Base-by-base conservation (phyloP, 352 stramenopile species). In the Plasmopara viticola region DNA sequence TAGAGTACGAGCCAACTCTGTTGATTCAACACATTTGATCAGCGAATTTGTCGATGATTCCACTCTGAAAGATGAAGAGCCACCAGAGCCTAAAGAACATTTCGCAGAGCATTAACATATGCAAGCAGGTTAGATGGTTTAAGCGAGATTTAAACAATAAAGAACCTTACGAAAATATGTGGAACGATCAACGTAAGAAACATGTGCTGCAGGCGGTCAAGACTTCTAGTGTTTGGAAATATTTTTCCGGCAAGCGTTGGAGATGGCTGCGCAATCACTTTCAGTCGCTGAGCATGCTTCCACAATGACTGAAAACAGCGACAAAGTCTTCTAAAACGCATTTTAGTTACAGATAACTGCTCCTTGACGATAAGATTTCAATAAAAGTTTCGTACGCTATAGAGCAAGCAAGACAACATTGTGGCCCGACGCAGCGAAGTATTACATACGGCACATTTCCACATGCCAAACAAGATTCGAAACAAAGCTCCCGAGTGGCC, bases 11-110 rank as follows among this genome's bases (percentile, higher is more conserved):
- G 9, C 18, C 2, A 14, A 25, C 39, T 56, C 58, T 53, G 48
- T 49, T n/a, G 42, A 29, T 56, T 54, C 2, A 67, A 39, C 31
- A 63, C 44, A 51, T 66, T 66, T 2, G 48, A 38, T 53, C 60
- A 63, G 46, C 54, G 54, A 46, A 64, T 53, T 42, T 60, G 44
- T 40, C 60, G 49, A 55, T 67, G 54, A 44, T 60, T 60, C 54
- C 53, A 63, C 18, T 38, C 56, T 34, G 8, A 43, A 60, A 18
- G 17, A 50, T 67, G 60, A 20, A 64, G 18, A 18, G 42, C 43
- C 25, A 60, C 60, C 30, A 67, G 25, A 13, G 49, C 49, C 44
- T 49, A 43, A 18, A 55, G 46, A 31, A 56, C 51, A 62, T 37
- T 53, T 39, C 6, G 4, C 12, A 64, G n/a, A 5, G 55, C 48